These are phyloP conservation scores for Rutstroemia sydowiana DNA, from an alignment of 2,329 filamentous ascomycete genomes.

Conservation along the genomic window DNA sequence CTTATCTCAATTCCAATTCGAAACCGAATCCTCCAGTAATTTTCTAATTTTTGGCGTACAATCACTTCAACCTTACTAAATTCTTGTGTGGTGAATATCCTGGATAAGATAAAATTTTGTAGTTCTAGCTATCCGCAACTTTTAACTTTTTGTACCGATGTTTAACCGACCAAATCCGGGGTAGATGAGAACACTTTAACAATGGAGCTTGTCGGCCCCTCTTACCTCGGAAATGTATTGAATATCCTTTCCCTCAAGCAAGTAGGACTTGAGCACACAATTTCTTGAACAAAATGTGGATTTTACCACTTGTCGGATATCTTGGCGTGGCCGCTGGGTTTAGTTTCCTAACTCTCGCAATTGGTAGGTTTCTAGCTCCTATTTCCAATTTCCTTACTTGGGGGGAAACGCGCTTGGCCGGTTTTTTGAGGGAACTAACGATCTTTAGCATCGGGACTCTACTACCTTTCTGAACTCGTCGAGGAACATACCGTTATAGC, in stretches of 20 bases:
- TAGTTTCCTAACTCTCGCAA: conserved; percentile 87
- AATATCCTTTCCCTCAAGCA: conserved; percentile 1
- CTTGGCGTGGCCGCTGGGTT: conserved; percentile 83
- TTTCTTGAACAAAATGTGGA: conserved; percentile 58
- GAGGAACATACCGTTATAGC: conserved; percentile 95
- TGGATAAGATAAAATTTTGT: no score
- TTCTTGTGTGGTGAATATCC: no score
- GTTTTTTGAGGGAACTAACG: no score
- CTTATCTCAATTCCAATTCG: no score
- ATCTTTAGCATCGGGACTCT: conserved; percentile 97
- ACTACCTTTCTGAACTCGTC: conserved; percentile 96
- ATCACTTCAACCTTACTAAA: no score
- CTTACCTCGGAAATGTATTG: neutral
- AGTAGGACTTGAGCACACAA: no score
- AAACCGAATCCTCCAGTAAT: no score
- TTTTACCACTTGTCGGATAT: conserved; percentile 87
- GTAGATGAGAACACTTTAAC: conserved; percentile 9
- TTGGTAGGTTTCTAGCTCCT: conserved; percentile 48
- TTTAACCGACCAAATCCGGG: conserved; percentile 9
- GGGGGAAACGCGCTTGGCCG: no score
- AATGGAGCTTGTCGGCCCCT: neutral
- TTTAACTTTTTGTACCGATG: conserved; percentile 15
- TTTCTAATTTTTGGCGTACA: no score
- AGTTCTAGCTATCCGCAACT: neutral
- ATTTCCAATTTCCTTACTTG: neutral